Base-by-base conservation (phyloP, 257 asterid genomes). In the Fraxinus cuspidata region DNA sequence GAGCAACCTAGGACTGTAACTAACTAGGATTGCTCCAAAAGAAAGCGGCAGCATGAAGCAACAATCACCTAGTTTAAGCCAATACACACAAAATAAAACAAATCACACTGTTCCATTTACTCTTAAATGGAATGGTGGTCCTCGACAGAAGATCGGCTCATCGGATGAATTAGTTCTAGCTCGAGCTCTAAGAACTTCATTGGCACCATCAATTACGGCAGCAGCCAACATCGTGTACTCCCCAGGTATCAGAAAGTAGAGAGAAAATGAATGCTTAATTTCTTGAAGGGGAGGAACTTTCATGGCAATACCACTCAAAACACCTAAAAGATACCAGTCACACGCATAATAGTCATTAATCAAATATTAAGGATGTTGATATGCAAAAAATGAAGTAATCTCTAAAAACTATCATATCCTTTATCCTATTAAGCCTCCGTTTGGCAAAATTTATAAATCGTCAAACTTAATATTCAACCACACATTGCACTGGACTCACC, bases 131-230 rank as follows among this genome's bases (percentile, higher is more conserved):
- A 89, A 93, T 0, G 99, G 99, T 15, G 99, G 97, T 32, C 98
- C 99, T 23, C 99, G 96, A 74, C 99, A 95, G 80, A 93, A 87
- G 80, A 95, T 95, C 44, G 99, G 96, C 85, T 91, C 97, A 6
- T 93, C 94, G 0, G 84, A 73, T 56, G 96, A 80, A 72, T 49
- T 84, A 58, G 90, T 86, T 78, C 96, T 89, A 37, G 98, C 99
- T 74, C 99, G 83, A 51, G 98, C 96, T 80, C 97, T 84, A 81
- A 95, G 97, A 79, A 95, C 94, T 82, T 95, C 97, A 83, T 88
- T 93, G 73, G 99, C 96, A 79, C 89, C 97, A 60, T 88, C 89
- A 31, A 95, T 95, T 81, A 90, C 92, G 74, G 99, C 99, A 80
- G 97, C 99, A 73, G 98, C 98, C 82, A 86, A 79, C 84, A 95